Conservation (phyloP, 805 yeast genomes). For the Dipodascus geniculatus region DNA sequence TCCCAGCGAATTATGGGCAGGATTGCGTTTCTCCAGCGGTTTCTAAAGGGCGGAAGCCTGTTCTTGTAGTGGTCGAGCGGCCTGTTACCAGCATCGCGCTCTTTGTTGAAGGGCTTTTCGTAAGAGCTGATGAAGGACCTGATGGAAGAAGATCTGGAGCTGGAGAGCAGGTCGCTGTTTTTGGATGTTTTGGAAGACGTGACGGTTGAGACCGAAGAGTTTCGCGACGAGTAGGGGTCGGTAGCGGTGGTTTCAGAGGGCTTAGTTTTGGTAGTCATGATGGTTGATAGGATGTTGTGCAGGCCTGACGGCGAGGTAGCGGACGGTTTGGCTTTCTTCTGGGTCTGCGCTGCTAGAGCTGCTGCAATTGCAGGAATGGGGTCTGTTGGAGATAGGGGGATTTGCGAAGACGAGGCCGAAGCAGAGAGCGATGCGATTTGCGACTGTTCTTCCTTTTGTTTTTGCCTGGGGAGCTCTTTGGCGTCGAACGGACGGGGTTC, state of each 20-base stretch:
- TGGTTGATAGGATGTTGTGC: neutral
- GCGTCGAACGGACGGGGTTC: neutral
- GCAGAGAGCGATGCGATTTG: neutral
- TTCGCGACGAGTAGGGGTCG: neutral
- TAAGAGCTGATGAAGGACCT: conserved; percentile 14
- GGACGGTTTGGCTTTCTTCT: neutral
- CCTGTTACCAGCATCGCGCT: conserved; percentile 63
- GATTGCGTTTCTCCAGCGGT: conserved; percentile 36
- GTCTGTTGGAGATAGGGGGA: conserved; percentile 1
- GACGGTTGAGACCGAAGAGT: neutral
- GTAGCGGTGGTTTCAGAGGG: neutral
- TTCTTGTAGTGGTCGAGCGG: conserved; percentile 53
- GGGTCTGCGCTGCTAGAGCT: neutral
- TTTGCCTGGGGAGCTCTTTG: neutral
- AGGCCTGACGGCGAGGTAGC: neutral
- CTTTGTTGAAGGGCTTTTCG: conserved; percentile 16
- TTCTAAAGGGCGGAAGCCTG: conserved; percentile 39
- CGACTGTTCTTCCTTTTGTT: neutral
- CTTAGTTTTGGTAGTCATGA: neutral
- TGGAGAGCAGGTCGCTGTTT: neutral
- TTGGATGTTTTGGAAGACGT: neutral
- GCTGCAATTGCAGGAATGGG: neutral
- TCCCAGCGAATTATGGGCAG: conserved; percentile 53
- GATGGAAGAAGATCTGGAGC: conserved; percentile 13
- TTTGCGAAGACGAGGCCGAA: neutral